Base-by-base conservation (phyloP, 257 asterid genomes). In the Asclepias syriaca region DNA sequence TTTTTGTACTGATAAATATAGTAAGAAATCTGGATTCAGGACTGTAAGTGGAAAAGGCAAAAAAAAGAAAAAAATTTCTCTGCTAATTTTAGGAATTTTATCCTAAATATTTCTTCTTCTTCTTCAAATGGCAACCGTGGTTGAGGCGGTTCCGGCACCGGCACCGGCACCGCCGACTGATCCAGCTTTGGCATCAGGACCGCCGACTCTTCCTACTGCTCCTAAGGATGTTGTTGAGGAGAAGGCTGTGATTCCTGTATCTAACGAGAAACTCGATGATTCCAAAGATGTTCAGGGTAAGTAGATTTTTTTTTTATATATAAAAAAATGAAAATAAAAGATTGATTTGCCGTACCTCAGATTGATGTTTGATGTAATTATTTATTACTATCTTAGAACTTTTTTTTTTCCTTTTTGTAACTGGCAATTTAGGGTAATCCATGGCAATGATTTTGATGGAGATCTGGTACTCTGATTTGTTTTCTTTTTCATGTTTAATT, bases 141-240 rank as follows among this genome's bases (percentile, higher is more conserved):
- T 43, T 78, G 88, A 73, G 70, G 65, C 84, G 68, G 82, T 12
- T 6, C 68, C 40, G 29, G 83, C 6, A 11, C 68, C 40, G 29
- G 32, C 75, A 11, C 57, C 75, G 18, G 75, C 66, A 78, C n/a
- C n/a, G n/a, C n/a, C 27, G 27, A 24, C 27, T 79, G 88, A 82
- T 80, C 84, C 87, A 63, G 81, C 86, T 49, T 71, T 77, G 61
- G 85, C 87, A 50, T 66, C 87, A 51, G 86, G 29, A 12, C 72
- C 71, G 21, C 43, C 81, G 3, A 55, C 71, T 16, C 72, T 60
- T 75, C 78, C 79, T 13, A 79, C 82, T 13, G 75, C 76, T 69
- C 54, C 82, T 68, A 27, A 68, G 54, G 82, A 77, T 64, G 75
- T 65, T 66, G 83, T 75, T 16, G 76, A 75, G 78, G 87, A 85